Base-by-base conservation (phyloP, 73 alveolate species). In the Paramecium bursaria region DNA sequence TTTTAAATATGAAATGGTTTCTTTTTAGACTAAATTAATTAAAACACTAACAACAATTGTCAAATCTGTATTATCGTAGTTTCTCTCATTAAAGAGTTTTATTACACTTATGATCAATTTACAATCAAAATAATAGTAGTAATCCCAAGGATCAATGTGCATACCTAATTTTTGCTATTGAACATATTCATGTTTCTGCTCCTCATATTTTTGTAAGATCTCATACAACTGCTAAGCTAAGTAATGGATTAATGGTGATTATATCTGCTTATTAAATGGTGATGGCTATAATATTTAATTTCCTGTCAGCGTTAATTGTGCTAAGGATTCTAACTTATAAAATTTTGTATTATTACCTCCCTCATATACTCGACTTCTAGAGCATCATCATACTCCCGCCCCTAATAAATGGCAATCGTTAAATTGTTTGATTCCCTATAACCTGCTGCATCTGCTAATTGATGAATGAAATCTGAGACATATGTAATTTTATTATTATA, bases 101-200 rank as follows among this genome's bases (percentile, higher is more conserved):
- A 67, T 67, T 44, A 67, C 44, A 39, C 44, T 17, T 4, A 67
- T 47, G n/a, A 67, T 67, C 21, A 57, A 57, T 67, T 33, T 67
- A 47, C 60, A 35, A 67, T 67, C 57, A 35, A 39, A 67, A 67
- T 67, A 67, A 39, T 67, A 39, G 21, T 67, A 67, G 27, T 39
- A 67, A 13, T 67, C 82, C 82, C 82, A 67, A 15, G 82, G 60
- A 67, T 67, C 82, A 2, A 67, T 67, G 44, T 67, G 57, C 26
- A 67, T 67, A 26, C 44, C 21, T 19, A 67, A 42, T 7, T 31
- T 25, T 67, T 67, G 44, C 25, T 67, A 39, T n/a, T 33, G 21
- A 6, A 67, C 4, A 42, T 67, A 67, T 67, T 67, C 82, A 17
- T 44, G 21, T 42, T 67, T 35, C 30, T 67, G 17, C 44, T 33